Conservation (phyloP, 2,329 filamentous ascomycete species). For the Ambrosiella beaveri region DNA sequence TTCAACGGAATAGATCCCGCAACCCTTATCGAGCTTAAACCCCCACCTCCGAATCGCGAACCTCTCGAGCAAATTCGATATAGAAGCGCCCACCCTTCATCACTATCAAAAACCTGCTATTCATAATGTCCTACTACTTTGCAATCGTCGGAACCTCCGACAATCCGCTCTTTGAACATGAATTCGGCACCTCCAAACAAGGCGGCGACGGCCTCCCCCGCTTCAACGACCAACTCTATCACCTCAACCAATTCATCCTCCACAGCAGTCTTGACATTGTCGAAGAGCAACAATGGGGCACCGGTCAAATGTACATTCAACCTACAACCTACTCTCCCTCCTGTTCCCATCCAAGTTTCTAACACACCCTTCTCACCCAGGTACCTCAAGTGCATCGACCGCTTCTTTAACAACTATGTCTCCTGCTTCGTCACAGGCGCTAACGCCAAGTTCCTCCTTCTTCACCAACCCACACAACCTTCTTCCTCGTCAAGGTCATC, state of each 20-base stretch:
- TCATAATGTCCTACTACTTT: constrained; percentile 93
- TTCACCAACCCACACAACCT: constrained; percentile 53
- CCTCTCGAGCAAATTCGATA: not conserved
- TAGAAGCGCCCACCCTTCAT: not conserved
- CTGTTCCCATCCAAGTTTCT: not conserved
- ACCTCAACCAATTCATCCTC: constrained; percentile 95
- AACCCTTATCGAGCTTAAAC: not conserved
- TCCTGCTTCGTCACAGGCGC: constrained; percentile 86
- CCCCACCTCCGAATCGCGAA: not conserved
- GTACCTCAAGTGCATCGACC: constrained; percentile 93
- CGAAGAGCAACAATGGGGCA: constrained; percentile 90
- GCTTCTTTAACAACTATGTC: constrained; percentile 90
- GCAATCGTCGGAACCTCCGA: constrained; percentile 90
- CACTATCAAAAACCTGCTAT: not conserved
- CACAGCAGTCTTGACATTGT: constrained; percentile 89
- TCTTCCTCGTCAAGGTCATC: constrained; percentile 28
- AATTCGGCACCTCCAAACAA: constrained; percentile 91
- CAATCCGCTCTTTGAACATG: constrained; percentile 89
- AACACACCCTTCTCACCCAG: constrained; percentile 25
- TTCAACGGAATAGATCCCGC: too few relatives aligned
- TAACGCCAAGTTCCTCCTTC: constrained; percentile 84
- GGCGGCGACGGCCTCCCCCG: constrained; percentile 83
- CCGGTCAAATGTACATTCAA: constrained; percentile 54
- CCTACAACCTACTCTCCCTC: not conserved
- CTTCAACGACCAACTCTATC: constrained; percentile 73